Base-by-base conservation (phyloP, 345 rosid genomes). In the Hibiscus tridactylites region DNA sequence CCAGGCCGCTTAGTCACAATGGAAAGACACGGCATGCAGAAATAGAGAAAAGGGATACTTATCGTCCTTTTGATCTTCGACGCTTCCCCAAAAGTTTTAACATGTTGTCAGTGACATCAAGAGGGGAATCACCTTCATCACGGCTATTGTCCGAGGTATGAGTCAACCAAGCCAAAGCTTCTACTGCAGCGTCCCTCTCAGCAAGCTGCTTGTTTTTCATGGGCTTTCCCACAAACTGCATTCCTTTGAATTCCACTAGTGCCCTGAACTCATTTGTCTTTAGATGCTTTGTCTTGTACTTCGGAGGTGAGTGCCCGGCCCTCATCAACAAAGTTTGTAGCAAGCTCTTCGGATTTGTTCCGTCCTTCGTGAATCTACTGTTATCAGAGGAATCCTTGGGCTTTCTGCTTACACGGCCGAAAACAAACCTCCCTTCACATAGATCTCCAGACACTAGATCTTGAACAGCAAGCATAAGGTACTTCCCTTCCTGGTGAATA, bases 241-340 rank as follows among this genome's bases (percentile, higher is more conserved):
- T 92, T 9, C 98, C 99, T 78, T 92, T 92, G 81, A 95, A 92
- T 79, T 95, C 99, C 21, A 88, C 96, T 10, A 95, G 88, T 15
- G 98, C 96, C 72, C 98, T 83, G 70, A 88, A 95, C 85, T 95
- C 99, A 44, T 95, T 92, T 0, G 97, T 88, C 82, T 92, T 89
- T 10, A 95, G 90, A 78, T 92, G 99, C 81, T 95, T 95, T 0
- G 94, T 88, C 76, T 90, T 95, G 87, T 95, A 95, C 53, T 87
- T 95, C 31, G 99, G 99, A 81, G 99, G 98, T 31, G 97, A 88
- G 78, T 95, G 97, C 49, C 96, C 98, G 1, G 99, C 98, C 79
- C 99, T 84, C 98, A 90, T 90, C 79, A 95, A 65, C 70, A 90
- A 86, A 50, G 98, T 95, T 61, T 95, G 99, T 53, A 95, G 84